Conservation (phyloP, 768 basidiomycete genomes). For the Phylloporus rhodoxanthus region DNA sequence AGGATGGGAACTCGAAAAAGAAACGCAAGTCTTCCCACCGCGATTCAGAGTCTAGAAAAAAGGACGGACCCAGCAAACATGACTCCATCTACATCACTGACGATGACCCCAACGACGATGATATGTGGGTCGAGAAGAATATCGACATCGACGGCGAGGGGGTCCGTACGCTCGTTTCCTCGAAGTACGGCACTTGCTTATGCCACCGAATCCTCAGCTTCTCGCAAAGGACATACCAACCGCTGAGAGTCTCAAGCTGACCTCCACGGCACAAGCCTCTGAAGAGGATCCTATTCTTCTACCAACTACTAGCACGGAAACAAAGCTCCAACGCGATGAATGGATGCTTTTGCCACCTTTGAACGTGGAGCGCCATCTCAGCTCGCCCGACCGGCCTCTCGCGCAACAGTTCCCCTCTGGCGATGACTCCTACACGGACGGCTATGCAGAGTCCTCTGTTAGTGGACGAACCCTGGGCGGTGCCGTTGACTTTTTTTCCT, state of each 20-base stretch:
- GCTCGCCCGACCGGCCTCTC: constrained; percentile 26
- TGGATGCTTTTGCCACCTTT: constrained; percentile 76
- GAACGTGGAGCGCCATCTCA: constrained; percentile 24
- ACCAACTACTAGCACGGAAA: constrained; percentile 39
- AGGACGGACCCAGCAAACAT: constrained; percentile 28
- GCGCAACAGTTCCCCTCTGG: constrained; percentile 22
- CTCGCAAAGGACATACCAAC: constrained; percentile 74
- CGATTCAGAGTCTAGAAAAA: constrained; percentile 30
- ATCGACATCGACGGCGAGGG: constrained; percentile 71
- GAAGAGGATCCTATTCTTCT: constrained; percentile 46
- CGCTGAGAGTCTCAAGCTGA: constrained; percentile 62
- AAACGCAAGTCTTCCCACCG: constrained; percentile 44
- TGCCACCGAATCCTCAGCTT: constrained; percentile 35
- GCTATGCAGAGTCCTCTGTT: constrained; percentile 49
- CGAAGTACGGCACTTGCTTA: constrained; percentile 1
- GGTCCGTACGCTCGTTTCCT: constrained; percentile 38
- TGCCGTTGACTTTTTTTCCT: constrained; percentile 84
- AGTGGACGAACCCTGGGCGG: constrained; percentile 46
- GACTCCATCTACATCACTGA: constrained; percentile 46
- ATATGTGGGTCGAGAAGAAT: constrained; percentile 87
- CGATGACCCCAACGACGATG: constrained; percentile 68
- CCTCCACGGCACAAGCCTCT: constrained; percentile 49
- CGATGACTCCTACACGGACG: constrained; percentile 58
- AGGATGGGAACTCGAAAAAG: constrained; percentile 48
- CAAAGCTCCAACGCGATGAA: constrained; percentile 62